Base-by-base conservation (phyloP, 1,139 yeast genomes). In the Pneumocystis carinii region DNA sequence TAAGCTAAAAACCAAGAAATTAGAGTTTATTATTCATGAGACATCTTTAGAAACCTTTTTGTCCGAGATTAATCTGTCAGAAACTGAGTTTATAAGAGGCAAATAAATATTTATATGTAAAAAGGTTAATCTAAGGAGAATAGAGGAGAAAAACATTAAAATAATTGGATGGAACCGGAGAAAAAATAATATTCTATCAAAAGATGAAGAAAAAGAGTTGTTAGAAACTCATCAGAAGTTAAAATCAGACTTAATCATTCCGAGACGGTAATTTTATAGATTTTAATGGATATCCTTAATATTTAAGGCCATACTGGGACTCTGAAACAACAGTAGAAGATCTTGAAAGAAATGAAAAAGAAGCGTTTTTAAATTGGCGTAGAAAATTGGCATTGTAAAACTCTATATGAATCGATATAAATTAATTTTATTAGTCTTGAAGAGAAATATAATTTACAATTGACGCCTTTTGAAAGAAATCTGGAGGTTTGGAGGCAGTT, bases 401-500 rank as follows among this genome's bases (percentile, higher is more conserved):
- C 29, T 39, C 19, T 37, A 19, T 57, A 39, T 24, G 3, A 36
- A 12, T 39, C 27, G 14, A 57, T 39, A 27, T 37, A 10, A 24
- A 24, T 48, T 48, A 24, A 48, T 48, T 48, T 48, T 57, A 10
- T 37, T 57, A 57, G 59, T 37, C 59, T 94, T 66, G 94, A 94
- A 66, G 96, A 92, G 72, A 81, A 79, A 67, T 83, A 79, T 58
- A 96, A 92, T 72, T 78, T 94, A 70, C 77, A 90, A 67, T 79
- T 94, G 73, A 94, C 99, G 0, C 99, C 99, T 1, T 94, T 92
- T 72, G 99, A 94, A 76, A 83, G 98, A 75, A 94, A 94, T 73
- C 79, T 94, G 69, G 97, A 92, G 77, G 97, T 94, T 66, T 94
- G 99, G 99, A 84, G 94, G 73, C 99, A 94, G 75, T 78, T 94